Evolutionary conservation across 257 asterid species (phyloP), one percentile per base, ranked within the genome.

Genomic region (Prunella vulgaris): DNA sequence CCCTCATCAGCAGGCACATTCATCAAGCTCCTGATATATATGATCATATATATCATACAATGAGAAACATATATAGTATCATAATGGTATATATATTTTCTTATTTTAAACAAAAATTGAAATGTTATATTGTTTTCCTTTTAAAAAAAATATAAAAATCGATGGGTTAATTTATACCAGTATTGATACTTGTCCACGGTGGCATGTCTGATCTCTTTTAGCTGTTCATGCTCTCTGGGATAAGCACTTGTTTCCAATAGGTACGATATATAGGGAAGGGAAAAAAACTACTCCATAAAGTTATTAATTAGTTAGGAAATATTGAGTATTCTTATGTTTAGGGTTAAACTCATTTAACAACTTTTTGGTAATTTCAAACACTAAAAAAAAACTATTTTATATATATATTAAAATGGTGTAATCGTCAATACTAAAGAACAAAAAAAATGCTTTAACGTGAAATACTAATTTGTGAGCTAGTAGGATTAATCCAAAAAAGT

Each of bases 1-100:
- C 87, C 89, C 66, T 84, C 89, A 22, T 84, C 89, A 1, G 82
- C 87, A 1, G 89, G 77, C 49, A 84, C 82, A 64, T 81, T 82
- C 87, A 84, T 82, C 65, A 80, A 8, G 66, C 86, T 84, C 87
- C 86, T 84, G 75, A n/a, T n/a, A n/a, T n/a, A 7, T 33, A 25
- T 22, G 3, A 20, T 17, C 25, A 52, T 7, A 2, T 52, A 13
- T 44, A 44, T n/a, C 18, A 33, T 25, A 33, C 1, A 46, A 46
- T 46, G 6, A 13, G 7, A 42, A 42, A 42, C 46, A n/a, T n/a
- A n/a, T n/a, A 38, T 38, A 38, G 14, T 9, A 38, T 3, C 28
- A 25, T 25, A 8, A 8, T 38, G n/a, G n/a, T n/a, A n/a, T 0
- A 9, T 2, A 33, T 33, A 25, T 25, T 25, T 25, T 25, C 28